phyloP scores from a whole-genome alignment of 331 rosid species.

The Arachis monticola region DNA sequence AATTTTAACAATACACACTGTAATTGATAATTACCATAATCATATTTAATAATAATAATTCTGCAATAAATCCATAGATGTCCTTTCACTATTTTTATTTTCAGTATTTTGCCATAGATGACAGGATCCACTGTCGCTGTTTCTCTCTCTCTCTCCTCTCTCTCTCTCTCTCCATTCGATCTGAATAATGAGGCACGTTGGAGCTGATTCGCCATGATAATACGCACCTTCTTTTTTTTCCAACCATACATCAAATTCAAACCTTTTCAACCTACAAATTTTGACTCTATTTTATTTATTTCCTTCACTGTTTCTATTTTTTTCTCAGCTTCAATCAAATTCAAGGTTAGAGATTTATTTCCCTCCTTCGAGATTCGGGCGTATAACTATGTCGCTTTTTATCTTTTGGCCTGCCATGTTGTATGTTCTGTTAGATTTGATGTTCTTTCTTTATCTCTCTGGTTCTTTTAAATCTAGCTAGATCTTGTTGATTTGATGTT shows the following conservation, averaged over 20 bases:
- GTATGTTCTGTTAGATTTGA: background rate
- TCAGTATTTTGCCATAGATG: background rate
- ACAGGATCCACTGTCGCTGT: slow-evolving; percentile 22
- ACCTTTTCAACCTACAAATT: background rate
- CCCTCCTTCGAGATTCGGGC: background rate
- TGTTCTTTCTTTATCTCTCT: background rate
- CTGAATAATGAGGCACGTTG: background rate
- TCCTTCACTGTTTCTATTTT: background rate
- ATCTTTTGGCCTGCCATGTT: background rate
- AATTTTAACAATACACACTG: no score
- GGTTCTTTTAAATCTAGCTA: background rate
- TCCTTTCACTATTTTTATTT: slow-evolving; percentile 12
- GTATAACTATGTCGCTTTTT: background rate
- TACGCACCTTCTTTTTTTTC: background rate
- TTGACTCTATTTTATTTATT: background rate
- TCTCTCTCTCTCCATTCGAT: background rate
- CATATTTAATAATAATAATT: no score
- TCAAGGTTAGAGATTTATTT: background rate
- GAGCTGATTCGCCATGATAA: slow-evolving; percentile 18
- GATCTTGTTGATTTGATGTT: slow-evolving; percentile 30
- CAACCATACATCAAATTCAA: slow-evolving; percentile 4
- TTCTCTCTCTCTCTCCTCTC: slow-evolving; percentile 25
- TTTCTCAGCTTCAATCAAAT: slow-evolving; percentile 6
- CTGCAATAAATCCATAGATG: background rate
- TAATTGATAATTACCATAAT: no score